phyloP scores from a whole-genome alignment of 2,329 filamentous ascomycete species.

The Cladosporium oxysporum region DNA sequence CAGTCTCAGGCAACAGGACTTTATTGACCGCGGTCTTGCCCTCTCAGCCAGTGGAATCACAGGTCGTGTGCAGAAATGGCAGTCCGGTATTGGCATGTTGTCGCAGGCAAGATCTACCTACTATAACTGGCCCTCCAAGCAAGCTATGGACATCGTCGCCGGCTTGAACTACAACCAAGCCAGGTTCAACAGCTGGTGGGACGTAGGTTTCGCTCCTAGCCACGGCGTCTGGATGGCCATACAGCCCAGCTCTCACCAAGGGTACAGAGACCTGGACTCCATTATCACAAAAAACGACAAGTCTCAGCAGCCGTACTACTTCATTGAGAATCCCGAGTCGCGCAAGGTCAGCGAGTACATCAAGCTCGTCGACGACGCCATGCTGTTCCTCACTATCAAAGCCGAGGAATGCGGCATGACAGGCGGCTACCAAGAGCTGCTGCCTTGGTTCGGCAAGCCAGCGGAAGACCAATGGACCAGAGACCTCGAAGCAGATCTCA shows the following conservation, averaged over 20 bases:
- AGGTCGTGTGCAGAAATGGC: conserved; percentile 10
- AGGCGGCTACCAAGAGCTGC: not conserved
- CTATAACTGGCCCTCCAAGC: conserved; percentile 12
- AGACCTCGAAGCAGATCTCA: not conserved
- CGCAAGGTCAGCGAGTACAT: conserved; percentile 14
- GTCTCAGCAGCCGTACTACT: not conserved
- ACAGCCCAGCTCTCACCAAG: not conserved
- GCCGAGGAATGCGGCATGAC: conserved; percentile 1
- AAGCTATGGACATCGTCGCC: not conserved
- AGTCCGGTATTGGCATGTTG: not conserved
- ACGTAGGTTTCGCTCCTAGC: not conserved
- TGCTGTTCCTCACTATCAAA: conserved; percentile 13
- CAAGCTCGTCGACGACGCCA: conserved; percentile 5
- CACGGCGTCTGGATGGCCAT: not conserved
- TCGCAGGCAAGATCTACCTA: not conserved
- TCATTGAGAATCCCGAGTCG: not conserved
- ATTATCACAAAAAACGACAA: not conserved
- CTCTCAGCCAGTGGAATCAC: not conserved
- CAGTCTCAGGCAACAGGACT: not conserved
- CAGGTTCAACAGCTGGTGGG: conserved; percentile 17
- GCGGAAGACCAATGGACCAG: not conserved
- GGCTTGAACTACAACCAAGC: conserved; percentile 7
- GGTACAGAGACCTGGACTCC: not conserved
- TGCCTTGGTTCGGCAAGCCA: not conserved
- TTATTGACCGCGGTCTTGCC: not conserved